Evolutionary conservation across 495 filamentous ascomycete genomes (phyloP), one percentile per base, ranked within the genome.

Genomic region (Xylaria palmicola): DNA sequence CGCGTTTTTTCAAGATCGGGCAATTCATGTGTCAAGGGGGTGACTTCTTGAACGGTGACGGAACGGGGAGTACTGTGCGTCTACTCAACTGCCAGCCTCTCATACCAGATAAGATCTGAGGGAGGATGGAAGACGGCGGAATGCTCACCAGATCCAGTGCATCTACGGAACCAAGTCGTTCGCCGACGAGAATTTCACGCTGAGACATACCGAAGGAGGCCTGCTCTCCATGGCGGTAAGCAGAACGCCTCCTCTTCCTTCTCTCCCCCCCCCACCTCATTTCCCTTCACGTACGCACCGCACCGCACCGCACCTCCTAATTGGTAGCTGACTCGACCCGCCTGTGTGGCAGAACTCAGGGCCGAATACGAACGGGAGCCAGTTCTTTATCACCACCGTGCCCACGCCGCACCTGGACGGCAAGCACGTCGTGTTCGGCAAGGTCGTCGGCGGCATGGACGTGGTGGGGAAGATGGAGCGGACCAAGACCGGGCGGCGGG

Each of bases 1-100:
- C 22, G 4, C 22, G 10, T 22, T 20, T 44, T 4, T 39, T 41
- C 24, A 29, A 96, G 91, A 96, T 98, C 78, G 91, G 90, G 77
- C 89, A 92, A 65, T 98, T 98, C 75, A 97, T 98, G 93, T 81
- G 76, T 64, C 95, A 98, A 77, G 95, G 95, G 34, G 94, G 95
- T 51, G 95, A 98, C 74, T 98, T 98, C 76, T 73, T 97, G 58
- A 90, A 97, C 70, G 92, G 93, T 40, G 89, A 98, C 72, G 95
- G 95, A 12, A 96, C 89, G 2, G 94, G 94, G 3, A 90, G 85
- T 37, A 85, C 86, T n/a, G 69, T 72, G 62, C 59, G 69, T 72
- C 30, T 6, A n/a, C 22, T 12, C n/a, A 19, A 44, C 6, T 13
- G 24, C 3, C 39, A 5, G 12, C 22, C 5, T 20, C 19, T n/a